Base-by-base conservation (phyloP, 768 basidiomycete genomes). In the Omphalotus guepiniiformis region DNA sequence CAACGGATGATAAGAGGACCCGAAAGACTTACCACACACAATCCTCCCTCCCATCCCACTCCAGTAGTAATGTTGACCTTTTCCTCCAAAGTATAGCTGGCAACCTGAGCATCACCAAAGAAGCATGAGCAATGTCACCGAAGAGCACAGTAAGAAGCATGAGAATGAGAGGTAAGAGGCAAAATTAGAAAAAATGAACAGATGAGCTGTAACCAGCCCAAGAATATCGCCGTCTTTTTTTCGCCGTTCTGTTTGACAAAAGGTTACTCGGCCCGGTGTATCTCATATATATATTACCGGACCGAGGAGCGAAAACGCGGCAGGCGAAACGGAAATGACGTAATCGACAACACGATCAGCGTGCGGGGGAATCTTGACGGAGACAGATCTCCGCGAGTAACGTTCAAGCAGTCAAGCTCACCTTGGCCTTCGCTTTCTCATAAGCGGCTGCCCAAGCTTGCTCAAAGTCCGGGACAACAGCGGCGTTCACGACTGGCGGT, bases 31-130 rank as follows among this genome's bases (percentile, higher is more conserved):
- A 78, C 88, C 11, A 89, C 84, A 59, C 88, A 90, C 2, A 70
- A 75, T 1, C 85, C 85, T 44, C 63, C 65, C 58, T 56, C 55
- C 82, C 82, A 84, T n/a, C 81, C 81, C 1, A 84, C 73, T 32
- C 85, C 86, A 4, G 85, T 88, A 9, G 73, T 73, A 3, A 83
- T 61, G 39, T 74, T 80, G 6, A 79, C 77, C 58, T 87, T 88
- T 61, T 85, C 76, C 47, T 82, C 75, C 23, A 85, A 64, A 6
- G 79, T 73, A 45, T 79, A 77, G 12, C 55, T 54, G 2, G 74
- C 58, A 19, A 80, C 68, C 76, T 79, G 42, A 30, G 15, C 50
- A 26, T 49, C 11, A 39, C 42, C 42, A 44, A 37, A 51, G 34
- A 45, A 19, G 51, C 42, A 40, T 57, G 42, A 39, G 63, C 55